Evolutionary conservation across 495 filamentous ascomycete species (phyloP), one percentile per base, ranked within the genome.

Genomic region (Baudoinia panamericana): DNA sequence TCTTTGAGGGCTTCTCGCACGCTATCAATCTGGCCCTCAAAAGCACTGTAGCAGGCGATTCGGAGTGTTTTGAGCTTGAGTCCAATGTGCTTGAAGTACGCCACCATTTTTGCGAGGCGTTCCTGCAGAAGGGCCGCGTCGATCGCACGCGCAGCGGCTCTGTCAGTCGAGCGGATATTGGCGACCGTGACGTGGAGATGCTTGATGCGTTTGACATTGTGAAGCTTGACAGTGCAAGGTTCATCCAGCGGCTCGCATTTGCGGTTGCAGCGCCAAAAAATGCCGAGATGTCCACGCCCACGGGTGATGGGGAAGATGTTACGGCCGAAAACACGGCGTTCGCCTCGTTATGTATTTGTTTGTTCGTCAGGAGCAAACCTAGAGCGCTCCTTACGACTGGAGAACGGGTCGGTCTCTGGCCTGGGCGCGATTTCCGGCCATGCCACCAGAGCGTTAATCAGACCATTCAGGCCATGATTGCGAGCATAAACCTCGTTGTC

Each of bases 271-370:
- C 38, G 38, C 38, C 38, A 41, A 19, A 41, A 41, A 8, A 15
- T 6, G 21, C 31, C 17, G 6, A 41, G 11, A 17, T 27, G 38
- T 27, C 31, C 38, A 25, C 38, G 31, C 17, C 31, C 38, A 4
- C 16, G 25, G 5, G 20, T 7, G 24, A 41, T 31, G 19, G 20
- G 3, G 38, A 41, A 41, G 27, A 18, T 41, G 19, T 41, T 41
- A 25, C 31, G 16, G 26, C 12, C 5, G 25, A 41, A 41, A 16
- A 41, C 16, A 41, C 22, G 6, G 12, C 22, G 38, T 20, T 41
- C n/a, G 38, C 38, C 26, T 41, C 38, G 25, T 13, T 27, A 27
- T 41, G 10, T 25, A 41, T 41, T 18, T 41, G 38, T 16, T 41
- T 41, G 26, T 31, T 41, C n/a, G 38, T 19, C 4, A 30, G 38